phyloP scores from a whole-genome alignment of 2,329 filamentous ascomycete species.

The Ophiosphaerella herpotricha region DNA sequence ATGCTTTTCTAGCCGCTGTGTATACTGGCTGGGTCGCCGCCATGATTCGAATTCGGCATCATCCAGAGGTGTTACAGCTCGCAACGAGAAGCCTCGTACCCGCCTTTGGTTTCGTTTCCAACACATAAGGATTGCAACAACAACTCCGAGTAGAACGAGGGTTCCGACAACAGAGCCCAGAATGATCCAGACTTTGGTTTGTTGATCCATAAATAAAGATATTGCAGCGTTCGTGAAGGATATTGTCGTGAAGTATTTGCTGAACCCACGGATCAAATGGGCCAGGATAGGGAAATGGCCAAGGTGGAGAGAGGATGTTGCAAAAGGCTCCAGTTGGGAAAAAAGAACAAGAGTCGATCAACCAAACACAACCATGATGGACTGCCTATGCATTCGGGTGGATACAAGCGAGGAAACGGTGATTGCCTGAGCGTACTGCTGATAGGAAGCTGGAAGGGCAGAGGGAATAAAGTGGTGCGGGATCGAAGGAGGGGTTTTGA shows the following conservation, averaged over 20 bases:
- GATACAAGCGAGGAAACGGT: slow-evolving; percentile 24
- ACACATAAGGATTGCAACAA: slow-evolving; percentile 37
- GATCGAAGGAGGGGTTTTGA: slow-evolving; percentile 30
- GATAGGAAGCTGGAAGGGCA: slow-evolving; percentile 26
- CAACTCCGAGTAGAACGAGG: slow-evolving; percentile 34
- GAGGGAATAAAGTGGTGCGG: slow-evolving; percentile 40
- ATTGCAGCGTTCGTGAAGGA: background rate
- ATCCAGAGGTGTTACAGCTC: slow-evolving; percentile 46
- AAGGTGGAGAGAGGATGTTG: slow-evolving; percentile 21
- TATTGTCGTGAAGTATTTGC: background rate
- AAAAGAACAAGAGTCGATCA: slow-evolving; percentile 24
- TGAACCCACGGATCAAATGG: background rate
- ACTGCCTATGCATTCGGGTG: slow-evolving; percentile 19
- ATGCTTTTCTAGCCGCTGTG: slow-evolving; percentile 43
- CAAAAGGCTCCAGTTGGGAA: slow-evolving; percentile 19
- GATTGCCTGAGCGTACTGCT: slow-evolving; percentile 21
- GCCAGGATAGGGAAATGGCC: slow-evolving; percentile 1
- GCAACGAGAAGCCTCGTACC: slow-evolving; percentile 42
- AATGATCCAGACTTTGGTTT: slow-evolving; percentile 44
- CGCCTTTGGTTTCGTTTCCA: slow-evolving; percentile 41
- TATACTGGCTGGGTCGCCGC: slow-evolving; percentile 45
- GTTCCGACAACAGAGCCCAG: slow-evolving; percentile 41
- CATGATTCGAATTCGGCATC: slow-evolving; percentile 49
- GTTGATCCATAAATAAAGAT: slow-evolving; percentile 29
- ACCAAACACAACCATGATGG: slow-evolving; percentile 35